Conservation (phyloP, 1,284 basidiomycete species). For the Heterobasidion annosum region DNA sequence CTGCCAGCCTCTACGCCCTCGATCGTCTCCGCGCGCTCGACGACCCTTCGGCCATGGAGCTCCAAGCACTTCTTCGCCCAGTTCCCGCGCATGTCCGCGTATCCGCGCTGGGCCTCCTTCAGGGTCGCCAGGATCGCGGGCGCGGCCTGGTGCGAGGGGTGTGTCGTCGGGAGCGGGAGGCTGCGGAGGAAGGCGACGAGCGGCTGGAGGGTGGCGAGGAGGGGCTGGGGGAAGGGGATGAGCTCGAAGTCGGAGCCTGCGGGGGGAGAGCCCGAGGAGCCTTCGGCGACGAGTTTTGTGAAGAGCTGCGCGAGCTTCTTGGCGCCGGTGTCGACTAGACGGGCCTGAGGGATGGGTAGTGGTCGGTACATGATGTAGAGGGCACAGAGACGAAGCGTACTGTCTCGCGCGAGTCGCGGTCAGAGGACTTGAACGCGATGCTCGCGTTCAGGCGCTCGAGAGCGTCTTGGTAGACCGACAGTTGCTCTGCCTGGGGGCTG, state of each 20-base stretch:
- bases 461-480: conserved; percentile 58
- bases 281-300: conserved; percentile 75
- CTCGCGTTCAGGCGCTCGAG: conserved; percentile 68
- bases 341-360: conserved; percentile 36
- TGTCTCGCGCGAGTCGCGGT: conserved; percentile 48
- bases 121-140: conserved; percentile 51
- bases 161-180: conserved; percentile 64
- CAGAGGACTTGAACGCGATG: conserved; percentile 66
- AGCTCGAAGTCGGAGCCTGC: conserved; percentile 48
- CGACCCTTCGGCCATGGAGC: conserved; percentile 52
- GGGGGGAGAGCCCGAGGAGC: conserved; percentile 60
- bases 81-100: conserved; percentile 73
- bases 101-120: conserved; percentile 69
- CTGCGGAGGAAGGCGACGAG: conserved; percentile 61
- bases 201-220: conserved; percentile 47
- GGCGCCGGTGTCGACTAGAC: conserved; percentile 68
- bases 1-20: conserved; percentile 54
- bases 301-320: conserved; percentile 73
- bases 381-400: conserved; percentile 24
- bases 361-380: not conserved
- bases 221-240: conserved; percentile 42
- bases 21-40: conserved; percentile 57
- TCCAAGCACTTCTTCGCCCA: conserved; percentile 71
- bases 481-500: conserved; percentile 62
- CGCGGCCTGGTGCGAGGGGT: conserved; percentile 71